These are phyloP conservation scores for Salix caprea DNA, from an alignment of 345 rosid genomes.

Conservation along the genomic window DNA sequence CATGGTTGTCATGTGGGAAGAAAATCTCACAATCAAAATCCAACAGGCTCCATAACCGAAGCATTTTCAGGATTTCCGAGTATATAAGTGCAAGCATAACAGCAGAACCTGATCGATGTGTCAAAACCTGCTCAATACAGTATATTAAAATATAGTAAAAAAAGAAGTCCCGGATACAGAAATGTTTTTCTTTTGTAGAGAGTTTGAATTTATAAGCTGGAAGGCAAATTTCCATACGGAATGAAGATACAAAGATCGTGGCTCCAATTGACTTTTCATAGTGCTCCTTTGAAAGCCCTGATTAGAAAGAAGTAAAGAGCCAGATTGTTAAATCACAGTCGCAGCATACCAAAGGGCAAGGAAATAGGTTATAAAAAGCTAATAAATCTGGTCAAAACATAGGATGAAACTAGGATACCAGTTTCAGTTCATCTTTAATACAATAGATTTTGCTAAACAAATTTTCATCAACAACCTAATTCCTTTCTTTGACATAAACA, in stretches of 20 bases:
- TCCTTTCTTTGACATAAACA: background rate
- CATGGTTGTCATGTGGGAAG: slow-evolving; percentile 46
- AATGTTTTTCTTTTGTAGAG: background rate
- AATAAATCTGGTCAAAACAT: background rate
- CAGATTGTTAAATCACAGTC: background rate
- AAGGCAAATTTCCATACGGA: slow-evolving; percentile 33
- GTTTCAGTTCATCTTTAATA: background rate
- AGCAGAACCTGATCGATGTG: slow-evolving; percentile 58
- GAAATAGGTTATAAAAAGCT: background rate
- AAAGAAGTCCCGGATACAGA: background rate
- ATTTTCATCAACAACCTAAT: background rate
- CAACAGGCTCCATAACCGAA: slow-evolving; percentile 50
- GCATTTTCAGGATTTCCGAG: slow-evolving; percentile 60
- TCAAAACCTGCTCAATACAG: slow-evolving; percentile 49
- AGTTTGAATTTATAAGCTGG: background rate
- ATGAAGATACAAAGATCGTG: slow-evolving; percentile 54
- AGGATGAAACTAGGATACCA: background rate
- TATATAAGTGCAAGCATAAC: slow-evolving; percentile 51
- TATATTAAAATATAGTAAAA: slow-evolving; percentile 4
- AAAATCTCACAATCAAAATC: slow-evolving; percentile 60
- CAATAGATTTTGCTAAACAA: background rate
- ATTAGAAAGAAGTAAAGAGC: background rate
- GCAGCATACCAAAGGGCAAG: background rate
- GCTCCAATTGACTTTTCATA: slow-evolving; percentile 33
- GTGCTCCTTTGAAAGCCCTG: slow-evolving; percentile 52